phyloP scores from a whole-genome alignment of 139 green algal species.

The Chlamydomonas sphaeroides region DNA sequence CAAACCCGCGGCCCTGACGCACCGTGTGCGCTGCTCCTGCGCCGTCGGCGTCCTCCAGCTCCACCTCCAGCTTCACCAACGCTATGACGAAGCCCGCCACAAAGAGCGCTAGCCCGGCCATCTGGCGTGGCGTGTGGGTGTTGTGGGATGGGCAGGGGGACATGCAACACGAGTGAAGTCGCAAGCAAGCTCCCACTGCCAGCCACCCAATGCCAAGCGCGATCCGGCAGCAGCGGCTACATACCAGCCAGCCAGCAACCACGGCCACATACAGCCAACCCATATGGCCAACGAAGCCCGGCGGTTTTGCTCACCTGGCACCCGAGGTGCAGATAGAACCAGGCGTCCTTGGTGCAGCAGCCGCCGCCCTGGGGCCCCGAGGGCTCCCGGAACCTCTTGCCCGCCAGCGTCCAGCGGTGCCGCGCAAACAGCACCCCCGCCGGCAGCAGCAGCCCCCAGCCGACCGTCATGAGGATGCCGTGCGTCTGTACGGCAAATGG shows the following conservation, averaged over 20 bases:
- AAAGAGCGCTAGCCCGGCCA: not conserved
- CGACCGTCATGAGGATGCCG: constrained; percentile 13
- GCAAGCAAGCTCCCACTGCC: too few relatives aligned
- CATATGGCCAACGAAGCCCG: too few relatives aligned
- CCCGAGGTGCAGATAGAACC: constrained; percentile 21
- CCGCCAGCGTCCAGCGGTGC: constrained; percentile 2
- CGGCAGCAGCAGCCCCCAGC: constrained; percentile 20
- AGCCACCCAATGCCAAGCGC: too few relatives aligned
- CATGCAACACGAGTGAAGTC: too few relatives aligned
- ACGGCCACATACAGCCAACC: too few relatives aligned
- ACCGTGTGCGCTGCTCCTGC: not conserved
- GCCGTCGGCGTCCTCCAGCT: not conserved
- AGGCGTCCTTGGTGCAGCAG: not conserved
- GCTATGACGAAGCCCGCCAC: constrained; percentile 9
- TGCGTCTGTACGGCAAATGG: too few relatives aligned
- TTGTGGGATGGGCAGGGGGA: too few relatives aligned
- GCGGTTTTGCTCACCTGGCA: constrained; percentile 26
- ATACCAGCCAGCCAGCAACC: too few relatives aligned
- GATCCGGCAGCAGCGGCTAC: too few relatives aligned
- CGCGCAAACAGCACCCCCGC: not conserved
- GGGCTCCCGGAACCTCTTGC: too few relatives aligned
- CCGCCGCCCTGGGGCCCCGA: too few relatives aligned
- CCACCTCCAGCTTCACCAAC: not conserved
- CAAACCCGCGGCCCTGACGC: not conserved
- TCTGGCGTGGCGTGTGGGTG: too few relatives aligned